A percentile compares a stretch with the other conserved stretches of the same genome.
phyloP scores from a whole-genome alignment of 2,329 filamentous ascomycete genomes.

The Geosmithia putterillii region DNA sequence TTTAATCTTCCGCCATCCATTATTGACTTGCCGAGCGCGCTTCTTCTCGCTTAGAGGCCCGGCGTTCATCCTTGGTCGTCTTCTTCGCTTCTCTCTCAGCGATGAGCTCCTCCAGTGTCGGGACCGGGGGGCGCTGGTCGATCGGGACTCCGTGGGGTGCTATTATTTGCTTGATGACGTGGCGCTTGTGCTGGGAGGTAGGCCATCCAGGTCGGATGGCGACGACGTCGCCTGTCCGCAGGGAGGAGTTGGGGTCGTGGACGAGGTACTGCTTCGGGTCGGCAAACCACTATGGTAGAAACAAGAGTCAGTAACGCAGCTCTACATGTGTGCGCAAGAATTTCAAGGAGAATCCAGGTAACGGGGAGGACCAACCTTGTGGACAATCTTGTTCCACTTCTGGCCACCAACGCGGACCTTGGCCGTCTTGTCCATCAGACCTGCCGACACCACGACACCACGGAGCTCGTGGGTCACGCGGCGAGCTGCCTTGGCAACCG shows the following conservation, averaged over 20 bases:
- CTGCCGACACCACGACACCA: conserved; percentile 66
- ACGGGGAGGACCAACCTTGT: conserved; percentile 46
- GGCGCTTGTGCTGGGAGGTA: conserved; percentile 53
- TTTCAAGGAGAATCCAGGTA: neutral
- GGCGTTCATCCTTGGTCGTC: conserved; percentile 42
- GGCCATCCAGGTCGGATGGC: conserved; percentile 56
- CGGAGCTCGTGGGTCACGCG: conserved; percentile 38
- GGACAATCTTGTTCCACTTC: conserved; percentile 59
- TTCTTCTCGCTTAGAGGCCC: conserved; percentile 13
- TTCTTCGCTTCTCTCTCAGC: conserved; percentile 40
- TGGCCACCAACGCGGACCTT: conserved; percentile 62
- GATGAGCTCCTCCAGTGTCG: conserved; percentile 49
- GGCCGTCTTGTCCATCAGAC: conserved; percentile 66
- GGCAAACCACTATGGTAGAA: conserved; percentile 47
- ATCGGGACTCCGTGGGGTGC: conserved; percentile 54
- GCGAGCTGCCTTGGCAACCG: conserved; percentile 26
- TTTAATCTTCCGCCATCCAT: neutral
- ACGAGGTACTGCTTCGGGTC: conserved; percentile 55
- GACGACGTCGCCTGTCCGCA: conserved; percentile 64
- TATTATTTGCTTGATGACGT: conserved; percentile 65
- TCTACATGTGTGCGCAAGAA: neutral
- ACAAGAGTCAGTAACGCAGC: neutral
- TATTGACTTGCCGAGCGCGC: neutral
- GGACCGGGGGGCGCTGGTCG: conserved; percentile 51
- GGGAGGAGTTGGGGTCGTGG: conserved; percentile 64